A percentile compares a stretch with the other conserved stretches of the same genome.
Conservation (phyloP, 1,284 basidiomycete species). For the Marasmius fiardii region DNA sequence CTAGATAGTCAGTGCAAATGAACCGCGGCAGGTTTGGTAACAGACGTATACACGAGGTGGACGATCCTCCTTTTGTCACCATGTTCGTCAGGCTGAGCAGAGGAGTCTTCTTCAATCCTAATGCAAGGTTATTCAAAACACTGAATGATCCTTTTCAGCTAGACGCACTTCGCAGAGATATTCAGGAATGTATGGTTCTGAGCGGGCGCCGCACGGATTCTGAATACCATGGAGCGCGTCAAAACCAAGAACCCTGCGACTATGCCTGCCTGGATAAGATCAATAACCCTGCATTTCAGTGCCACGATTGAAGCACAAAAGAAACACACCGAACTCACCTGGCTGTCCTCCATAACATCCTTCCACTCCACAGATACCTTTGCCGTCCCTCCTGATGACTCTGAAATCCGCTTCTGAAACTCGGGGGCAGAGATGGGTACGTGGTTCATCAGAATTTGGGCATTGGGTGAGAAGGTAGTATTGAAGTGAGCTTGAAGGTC, state of each 20-base stretch:
- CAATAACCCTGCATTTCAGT: no score
- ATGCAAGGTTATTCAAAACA: background rate
- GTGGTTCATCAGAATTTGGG: conserved; percentile 32
- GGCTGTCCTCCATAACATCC: conserved; percentile 23
- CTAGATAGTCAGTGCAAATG: no score
- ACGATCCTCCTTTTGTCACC: conserved; percentile 30
- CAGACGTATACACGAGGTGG: conserved; percentile 33
- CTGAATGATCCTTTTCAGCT: background rate
- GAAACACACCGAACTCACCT: background rate
- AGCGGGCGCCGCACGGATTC: conserved; percentile 40
- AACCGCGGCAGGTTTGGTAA: conserved; percentile 33
- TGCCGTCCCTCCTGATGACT: conserved; percentile 13
- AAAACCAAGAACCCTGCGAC: conserved; percentile 41
- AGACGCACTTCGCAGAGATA: conserved; percentile 41
- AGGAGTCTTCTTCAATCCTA: conserved; percentile 28
- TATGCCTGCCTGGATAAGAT: conserved; percentile 35
- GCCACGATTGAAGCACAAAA: background rate
- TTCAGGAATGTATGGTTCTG: conserved; percentile 31
- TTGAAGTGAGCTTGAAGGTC: conserved; percentile 22
- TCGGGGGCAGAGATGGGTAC: conserved; percentile 24
- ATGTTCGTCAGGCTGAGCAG: conserved; percentile 13
- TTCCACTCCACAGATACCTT: conserved; percentile 31
- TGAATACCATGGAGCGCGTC: conserved; percentile 38
- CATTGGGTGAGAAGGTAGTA: conserved; percentile 28
- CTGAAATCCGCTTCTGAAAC: conserved; percentile 24